These are phyloP conservation scores for Amanita rimosa DNA, from an alignment of 768 basidiomycete genomes.

Conservation along the genomic window DNA sequence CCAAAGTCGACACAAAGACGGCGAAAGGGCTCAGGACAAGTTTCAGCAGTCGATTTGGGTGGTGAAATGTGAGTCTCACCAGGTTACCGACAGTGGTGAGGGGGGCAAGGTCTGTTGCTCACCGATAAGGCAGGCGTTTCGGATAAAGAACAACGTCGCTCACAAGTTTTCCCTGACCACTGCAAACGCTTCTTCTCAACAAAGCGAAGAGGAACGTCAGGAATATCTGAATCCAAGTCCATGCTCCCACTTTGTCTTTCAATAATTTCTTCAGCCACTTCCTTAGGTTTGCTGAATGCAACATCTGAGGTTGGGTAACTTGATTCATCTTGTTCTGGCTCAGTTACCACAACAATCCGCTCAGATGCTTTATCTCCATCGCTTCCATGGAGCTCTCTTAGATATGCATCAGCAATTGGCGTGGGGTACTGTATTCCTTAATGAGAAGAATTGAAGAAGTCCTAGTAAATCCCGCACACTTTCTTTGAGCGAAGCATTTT, in stretches of 20 bases:
- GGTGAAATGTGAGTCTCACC: slow-evolving; percentile 28
- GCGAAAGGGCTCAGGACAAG: slow-evolving; percentile 66
- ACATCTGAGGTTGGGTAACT: slow-evolving; percentile 9
- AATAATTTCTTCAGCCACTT: slow-evolving; percentile 15
- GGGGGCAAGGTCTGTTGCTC: slow-evolving; percentile 36
- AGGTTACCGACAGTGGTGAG: slow-evolving; percentile 94
- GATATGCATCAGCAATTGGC: slow-evolving; percentile 53
- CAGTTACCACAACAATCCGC: slow-evolving; percentile 21
- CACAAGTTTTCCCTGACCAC: slow-evolving; percentile 84
- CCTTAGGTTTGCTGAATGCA: background rate
- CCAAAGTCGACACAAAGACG: slow-evolving; percentile 79
- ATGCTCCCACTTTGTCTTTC: slow-evolving; percentile 24
- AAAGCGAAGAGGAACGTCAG: slow-evolving; percentile 62
- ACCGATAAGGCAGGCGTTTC: background rate
- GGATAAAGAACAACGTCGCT: slow-evolving; percentile 12
- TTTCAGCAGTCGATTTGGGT: background rate
- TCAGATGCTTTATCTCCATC: slow-evolving; percentile 18
- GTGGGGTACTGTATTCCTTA: slow-evolving; percentile 40
- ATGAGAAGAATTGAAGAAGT: slow-evolving; percentile 3
- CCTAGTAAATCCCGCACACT: slow-evolving; percentile 12
- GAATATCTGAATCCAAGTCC: slow-evolving; percentile 30
- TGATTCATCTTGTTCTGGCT: slow-evolving; percentile 28
- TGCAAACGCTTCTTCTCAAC: slow-evolving; percentile 79
- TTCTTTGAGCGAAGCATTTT: slow-evolving; percentile 58
- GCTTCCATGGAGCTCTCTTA: slow-evolving; percentile 34